phyloP scores from a whole-genome alignment of 441 rosid genomes.

The Gossypium schwendimanii region DNA sequence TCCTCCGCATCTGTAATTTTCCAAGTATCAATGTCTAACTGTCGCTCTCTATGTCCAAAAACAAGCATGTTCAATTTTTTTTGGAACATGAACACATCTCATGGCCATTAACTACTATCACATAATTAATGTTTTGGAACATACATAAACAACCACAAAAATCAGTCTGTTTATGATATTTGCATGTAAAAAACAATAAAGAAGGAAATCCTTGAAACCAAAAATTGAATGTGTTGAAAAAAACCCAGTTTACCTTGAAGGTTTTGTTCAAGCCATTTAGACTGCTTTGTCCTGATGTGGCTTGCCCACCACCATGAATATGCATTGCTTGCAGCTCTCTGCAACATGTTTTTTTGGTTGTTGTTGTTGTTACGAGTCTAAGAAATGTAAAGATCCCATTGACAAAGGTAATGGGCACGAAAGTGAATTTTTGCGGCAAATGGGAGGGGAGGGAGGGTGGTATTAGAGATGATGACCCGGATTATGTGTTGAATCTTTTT shows the following conservation, averaged over 20 bases:
- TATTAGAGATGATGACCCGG: conserved; percentile 13
- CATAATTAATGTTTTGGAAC: not conserved
- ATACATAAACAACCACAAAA: not conserved
- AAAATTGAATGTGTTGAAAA: too few relatives aligned
- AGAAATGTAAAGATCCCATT: conserved; percentile 7
- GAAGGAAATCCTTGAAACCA: not conserved
- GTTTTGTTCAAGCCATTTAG: conserved; percentile 95
- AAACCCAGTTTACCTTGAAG: conserved; percentile 48
- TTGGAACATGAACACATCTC: too few relatives aligned
- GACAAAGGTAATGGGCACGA: not conserved
- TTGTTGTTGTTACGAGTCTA: too few relatives aligned
- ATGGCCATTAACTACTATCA: too few relatives aligned
- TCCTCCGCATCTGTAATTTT: conserved; percentile 34
- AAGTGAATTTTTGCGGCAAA: not conserved
- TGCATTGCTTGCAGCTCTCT: conserved; percentile 87
- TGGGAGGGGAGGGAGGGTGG: conserved; percentile 15
- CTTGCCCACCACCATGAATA: conserved; percentile 99
- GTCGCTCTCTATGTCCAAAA: not conserved
- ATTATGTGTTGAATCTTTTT: conserved; percentile 21
- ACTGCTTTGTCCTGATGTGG: conserved; percentile 90
- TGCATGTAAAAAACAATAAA: not conserved
- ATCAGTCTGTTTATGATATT: not conserved
- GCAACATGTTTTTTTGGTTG: conserved; percentile 43
- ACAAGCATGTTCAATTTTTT: not conserved
- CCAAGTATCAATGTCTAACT: not conserved